Conservation (phyloP, 2,329 filamentous ascomycete genomes). For the Phoma herbarum region DNA sequence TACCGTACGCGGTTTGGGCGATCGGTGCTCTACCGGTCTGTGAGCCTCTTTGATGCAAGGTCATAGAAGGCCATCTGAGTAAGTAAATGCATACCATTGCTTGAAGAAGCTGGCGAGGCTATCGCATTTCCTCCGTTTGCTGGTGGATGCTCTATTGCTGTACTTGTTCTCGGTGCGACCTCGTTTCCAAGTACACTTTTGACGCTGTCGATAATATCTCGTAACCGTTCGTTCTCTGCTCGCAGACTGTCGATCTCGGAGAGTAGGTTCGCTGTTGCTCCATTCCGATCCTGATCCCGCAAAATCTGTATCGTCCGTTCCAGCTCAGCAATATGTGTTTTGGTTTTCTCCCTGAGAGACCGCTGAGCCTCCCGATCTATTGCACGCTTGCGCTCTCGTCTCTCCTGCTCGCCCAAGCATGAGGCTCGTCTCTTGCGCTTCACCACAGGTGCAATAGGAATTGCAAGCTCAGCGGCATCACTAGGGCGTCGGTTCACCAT, state of each 20-base stretch:
- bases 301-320: slow-evolving; percentile 50
- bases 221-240: slow-evolving; percentile 46
- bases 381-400: slow-evolving; percentile 46
- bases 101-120: slow-evolving; percentile 31
- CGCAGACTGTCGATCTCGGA: slow-evolving; percentile 44
- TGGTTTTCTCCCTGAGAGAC: slow-evolving; percentile 49
- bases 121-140: slow-evolving; percentile 17
- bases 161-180: slow-evolving; percentile 25
- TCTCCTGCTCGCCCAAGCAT: slow-evolving; percentile 48
- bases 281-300: slow-evolving; percentile 45
- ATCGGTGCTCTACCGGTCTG: slow-evolving; percentile 36
- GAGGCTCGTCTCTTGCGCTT: slow-evolving; percentile 48
- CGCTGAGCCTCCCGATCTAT: slow-evolving; percentile 50
- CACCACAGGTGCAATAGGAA: slow-evolving; percentile 37
- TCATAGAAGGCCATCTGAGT: slow-evolving; percentile 5
- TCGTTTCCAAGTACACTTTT: slow-evolving; percentile 43
- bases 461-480: slow-evolving; percentile 32
- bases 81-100: slow-evolving; percentile 37
- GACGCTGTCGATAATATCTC: slow-evolving; percentile 47
- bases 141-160: slow-evolving; percentile 6
- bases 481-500: slow-evolving; percentile 41
- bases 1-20: slow-evolving; percentile 30
- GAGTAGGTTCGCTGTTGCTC: slow-evolving; percentile 42
- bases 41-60: slow-evolving; percentile 31
- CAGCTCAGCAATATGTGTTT: slow-evolving; percentile 49